Conservation (phyloP, 2,329 filamentous ascomycete genomes). For the Diaporthe longicolla region DNA sequence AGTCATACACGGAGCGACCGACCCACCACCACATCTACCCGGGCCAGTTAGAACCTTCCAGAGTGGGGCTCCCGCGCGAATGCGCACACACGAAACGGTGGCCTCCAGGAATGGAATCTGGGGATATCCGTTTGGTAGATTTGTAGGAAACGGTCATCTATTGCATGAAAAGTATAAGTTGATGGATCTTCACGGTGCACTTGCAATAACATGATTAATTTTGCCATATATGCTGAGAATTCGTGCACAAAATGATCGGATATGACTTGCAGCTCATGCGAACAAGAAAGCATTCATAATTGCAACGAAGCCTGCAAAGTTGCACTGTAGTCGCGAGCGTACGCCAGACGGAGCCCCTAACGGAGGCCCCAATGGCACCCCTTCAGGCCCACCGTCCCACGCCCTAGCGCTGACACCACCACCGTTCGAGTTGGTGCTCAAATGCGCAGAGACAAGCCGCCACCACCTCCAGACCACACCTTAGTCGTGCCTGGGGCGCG, state of each 20-base stretch:
- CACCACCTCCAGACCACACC: neutral
- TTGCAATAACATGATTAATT: neutral
- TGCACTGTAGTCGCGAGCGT: too few relatives aligned
- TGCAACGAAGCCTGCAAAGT: neutral
- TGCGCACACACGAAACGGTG: conserved; percentile 28
- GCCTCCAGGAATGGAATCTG: neutral
- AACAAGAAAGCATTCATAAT: neutral
- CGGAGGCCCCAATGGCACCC: neutral
- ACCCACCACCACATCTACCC: conserved; percentile 26
- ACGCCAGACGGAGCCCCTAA: neutral
- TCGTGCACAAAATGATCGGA: too few relatives aligned
- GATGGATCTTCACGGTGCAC: neutral
- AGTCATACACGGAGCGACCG: conserved; percentile 38
- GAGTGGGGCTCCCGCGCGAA: conserved; percentile 30
- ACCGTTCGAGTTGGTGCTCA: conserved; percentile 19
- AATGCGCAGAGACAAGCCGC: conserved; percentile 12
- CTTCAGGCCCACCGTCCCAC: neutral
- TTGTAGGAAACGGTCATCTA: neutral
- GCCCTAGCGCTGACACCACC: conserved; percentile 25
- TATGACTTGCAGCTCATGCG: neutral
- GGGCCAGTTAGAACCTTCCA: conserved; percentile 40
- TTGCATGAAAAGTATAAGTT: too few relatives aligned
- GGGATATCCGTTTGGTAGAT: neutral
- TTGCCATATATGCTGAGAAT: too few relatives aligned
- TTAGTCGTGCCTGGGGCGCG: neutral